phyloP scores from a whole-genome alignment of 768 basidiomycete genomes.

The Pleurotus giganteus region DNA sequence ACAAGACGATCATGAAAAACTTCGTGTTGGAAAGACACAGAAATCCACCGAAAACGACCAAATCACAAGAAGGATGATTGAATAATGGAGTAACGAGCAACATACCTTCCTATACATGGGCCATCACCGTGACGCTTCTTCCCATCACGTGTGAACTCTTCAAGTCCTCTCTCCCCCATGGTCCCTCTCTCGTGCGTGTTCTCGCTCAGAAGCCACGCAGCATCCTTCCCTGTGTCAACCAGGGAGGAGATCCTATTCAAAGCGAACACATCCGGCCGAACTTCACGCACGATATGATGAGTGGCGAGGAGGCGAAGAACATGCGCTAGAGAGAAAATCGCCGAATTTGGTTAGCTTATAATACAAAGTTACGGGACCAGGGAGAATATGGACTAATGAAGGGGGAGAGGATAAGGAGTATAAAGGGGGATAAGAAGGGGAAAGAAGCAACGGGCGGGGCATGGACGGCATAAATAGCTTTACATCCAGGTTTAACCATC shows the following conservation, averaged over 20 bases:
- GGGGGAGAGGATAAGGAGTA: background rate
- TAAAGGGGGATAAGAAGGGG: background rate
- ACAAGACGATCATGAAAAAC: no score
- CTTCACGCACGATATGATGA: constrained; percentile 72
- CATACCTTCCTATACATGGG: no score
- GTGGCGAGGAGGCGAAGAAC: constrained; percentile 75
- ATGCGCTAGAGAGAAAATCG: constrained; percentile 45
- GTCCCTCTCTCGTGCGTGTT: background rate
- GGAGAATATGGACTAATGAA: background rate
- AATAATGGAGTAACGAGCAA: no score
- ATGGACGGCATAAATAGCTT: background rate
- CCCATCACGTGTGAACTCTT: background rate
- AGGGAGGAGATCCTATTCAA: constrained; percentile 68
- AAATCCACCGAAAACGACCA: no score
- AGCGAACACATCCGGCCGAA: constrained; percentile 68
- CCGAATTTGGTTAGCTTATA: constrained; percentile 4
- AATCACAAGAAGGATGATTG: no score
- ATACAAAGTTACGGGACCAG: background rate
- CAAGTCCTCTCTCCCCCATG: background rate
- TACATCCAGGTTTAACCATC: constrained; percentile 5
- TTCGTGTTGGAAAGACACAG: no score
- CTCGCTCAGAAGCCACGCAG: constrained; percentile 12
- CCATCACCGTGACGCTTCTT: background rate
- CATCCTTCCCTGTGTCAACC: constrained; percentile 63
- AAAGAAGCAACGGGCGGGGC: constrained; percentile 2